Evolutionary conservation across 306 rosid species (phyloP), one percentile per base, ranked within the genome.

Genomic region (Castanospermum australe): DNA sequence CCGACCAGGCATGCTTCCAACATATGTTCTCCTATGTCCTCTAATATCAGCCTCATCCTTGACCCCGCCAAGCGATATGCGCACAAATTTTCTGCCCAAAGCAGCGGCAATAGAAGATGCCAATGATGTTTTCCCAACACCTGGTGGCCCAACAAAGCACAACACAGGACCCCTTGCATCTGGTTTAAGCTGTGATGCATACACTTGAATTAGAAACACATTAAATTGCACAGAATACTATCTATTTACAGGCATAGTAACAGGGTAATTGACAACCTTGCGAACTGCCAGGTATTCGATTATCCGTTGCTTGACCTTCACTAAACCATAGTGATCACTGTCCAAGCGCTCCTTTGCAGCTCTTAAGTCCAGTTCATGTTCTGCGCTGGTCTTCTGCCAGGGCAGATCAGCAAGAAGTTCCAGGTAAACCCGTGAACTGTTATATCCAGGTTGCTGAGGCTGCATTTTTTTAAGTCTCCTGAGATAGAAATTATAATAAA

Each of bases 1-100:
- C 79, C 99, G 87, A 63, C 99, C 99, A 38, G 99, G 98, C 99
- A 96, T 96, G 91, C 99, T 96, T 87, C 99, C 99, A 83, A 96
- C 93, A 83, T 96, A 96, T 54, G 99, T 96, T 90, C 99, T 93
- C 90, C 99, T 87, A 78, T 96, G 99, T 67, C 99, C 99, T 85
- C 99, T 91, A 80, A 96, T 89, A 84, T 96, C 99, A 48, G 99
- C 99, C 86, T 96, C 99, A 79, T 96, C 99, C 91, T 96, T 96
- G 78, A 96, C 99, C 79, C 99, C 99, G 63, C 99, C 99, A 79
- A 96, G 98, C 80, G 99, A 96, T 85, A 96, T 96, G 82, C 99
- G 96, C 22, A 96, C 77, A 80, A 96, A 96, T 79, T 96, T 93
- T 84, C 99, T 84, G 56, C 99, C 99, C 84, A 96, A 87, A 74